These are phyloP conservation scores for Suillus alpinus DNA, from an alignment of 768 basidiomycete genomes.

Conservation along the genomic window DNA sequence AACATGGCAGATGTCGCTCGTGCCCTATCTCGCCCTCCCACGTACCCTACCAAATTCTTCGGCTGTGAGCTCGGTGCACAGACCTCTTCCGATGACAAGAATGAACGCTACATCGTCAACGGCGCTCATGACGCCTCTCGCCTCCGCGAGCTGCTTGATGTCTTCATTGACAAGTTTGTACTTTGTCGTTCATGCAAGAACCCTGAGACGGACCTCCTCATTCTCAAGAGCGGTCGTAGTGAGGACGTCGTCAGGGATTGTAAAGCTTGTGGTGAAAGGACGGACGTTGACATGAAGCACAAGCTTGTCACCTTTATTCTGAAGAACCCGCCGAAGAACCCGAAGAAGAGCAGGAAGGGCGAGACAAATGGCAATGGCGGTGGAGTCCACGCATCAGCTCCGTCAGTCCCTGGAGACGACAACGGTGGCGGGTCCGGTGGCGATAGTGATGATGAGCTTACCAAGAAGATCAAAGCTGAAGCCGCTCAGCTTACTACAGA, in stretches of 20 bases:
- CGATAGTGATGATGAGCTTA: constrained; percentile 85
- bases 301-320: constrained; percentile 95
- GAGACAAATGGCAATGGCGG: constrained; percentile 48
- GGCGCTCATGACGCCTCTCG: constrained; percentile 91
- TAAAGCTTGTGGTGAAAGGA: constrained; percentile 96
- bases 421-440: too few species aligned
- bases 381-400: constrained; percentile 36
- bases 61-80: constrained; percentile 98
- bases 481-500: constrained; percentile 72
- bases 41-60: constrained; percentile 98
- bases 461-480: constrained; percentile 88
- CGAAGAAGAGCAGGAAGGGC: constrained; percentile 60
- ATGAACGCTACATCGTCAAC: constrained; percentile 98
- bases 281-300: constrained; percentile 92
- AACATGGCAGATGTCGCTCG: constrained; percentile 98
- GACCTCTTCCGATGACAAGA: constrained; percentile 93
- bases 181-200: constrained; percentile 98
- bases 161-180: constrained; percentile 98
- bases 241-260: constrained; percentile 95
- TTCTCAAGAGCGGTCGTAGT: constrained; percentile 74
- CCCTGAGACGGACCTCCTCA: constrained; percentile 93
- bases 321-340: constrained; percentile 93
- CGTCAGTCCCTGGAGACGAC: constrained; percentile 39
- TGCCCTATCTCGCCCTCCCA: constrained; percentile 89
- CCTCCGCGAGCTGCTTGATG: constrained; percentile 92